These are phyloP conservation scores for Theileria equi DNA, from an alignment of 169 alveolate species.

Conservation along the genomic window DNA sequence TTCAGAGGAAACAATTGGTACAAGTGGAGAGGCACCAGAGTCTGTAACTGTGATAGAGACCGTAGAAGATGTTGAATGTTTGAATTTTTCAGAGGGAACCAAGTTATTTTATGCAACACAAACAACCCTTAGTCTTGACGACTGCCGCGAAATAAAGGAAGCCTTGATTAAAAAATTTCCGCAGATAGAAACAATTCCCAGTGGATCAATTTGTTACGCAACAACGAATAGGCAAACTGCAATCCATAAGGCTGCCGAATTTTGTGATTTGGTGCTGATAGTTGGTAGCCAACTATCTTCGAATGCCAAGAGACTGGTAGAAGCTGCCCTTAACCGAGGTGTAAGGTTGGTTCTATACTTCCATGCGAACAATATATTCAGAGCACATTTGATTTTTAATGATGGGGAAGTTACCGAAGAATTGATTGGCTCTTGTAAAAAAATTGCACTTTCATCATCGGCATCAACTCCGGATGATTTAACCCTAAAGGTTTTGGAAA, in stretches of 20 bases:
- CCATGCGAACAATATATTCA: constrained; percentile 59
- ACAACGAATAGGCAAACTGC: constrained; percentile 81
- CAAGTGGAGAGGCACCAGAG: constrained; percentile 80
- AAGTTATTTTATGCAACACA: constrained; percentile 78
- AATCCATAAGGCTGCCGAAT: constrained; percentile 55
- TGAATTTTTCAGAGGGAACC: constrained; percentile 50
- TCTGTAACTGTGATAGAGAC: constrained; percentile 74
- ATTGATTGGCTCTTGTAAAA: constrained; percentile 60
- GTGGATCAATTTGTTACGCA: constrained; percentile 84
- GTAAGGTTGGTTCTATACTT: constrained; percentile 63
- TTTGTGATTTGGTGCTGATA: constrained; percentile 67
- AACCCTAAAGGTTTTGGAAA: constrained; percentile 61
- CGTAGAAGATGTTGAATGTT: constrained; percentile 66
- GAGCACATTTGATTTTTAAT: constrained; percentile 66
- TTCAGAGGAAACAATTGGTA: constrained; percentile 77
- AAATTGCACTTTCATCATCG: constrained; percentile 73
- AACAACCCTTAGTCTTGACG: constrained; percentile 80
- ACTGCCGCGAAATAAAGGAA: constrained; percentile 69
- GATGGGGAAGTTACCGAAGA: constrained; percentile 66
- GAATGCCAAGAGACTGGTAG: constrained; percentile 75
- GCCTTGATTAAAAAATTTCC: constrained; percentile 68
- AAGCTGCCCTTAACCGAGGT: constrained; percentile 65
- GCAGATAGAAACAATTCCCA: constrained; percentile 74
- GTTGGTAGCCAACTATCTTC: constrained; percentile 78
- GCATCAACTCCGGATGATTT: constrained; percentile 83